phyloP scores from a whole-genome alignment of 352 stramenopile species.

The Phytophthora pseudosyringae region DNA sequence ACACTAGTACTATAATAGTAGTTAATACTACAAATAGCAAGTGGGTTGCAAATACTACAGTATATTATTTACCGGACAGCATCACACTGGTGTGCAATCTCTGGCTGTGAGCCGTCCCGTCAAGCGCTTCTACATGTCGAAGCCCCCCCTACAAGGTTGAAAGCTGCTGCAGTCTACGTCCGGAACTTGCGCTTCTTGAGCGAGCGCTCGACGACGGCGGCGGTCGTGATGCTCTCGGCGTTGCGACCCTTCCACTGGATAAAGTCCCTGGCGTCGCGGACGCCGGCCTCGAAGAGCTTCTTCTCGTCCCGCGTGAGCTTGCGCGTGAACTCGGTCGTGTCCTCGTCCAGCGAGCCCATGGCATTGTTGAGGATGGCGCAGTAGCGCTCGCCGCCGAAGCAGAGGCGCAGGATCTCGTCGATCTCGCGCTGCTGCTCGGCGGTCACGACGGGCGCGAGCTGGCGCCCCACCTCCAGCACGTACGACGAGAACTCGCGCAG shows the following conservation, averaged over 20 bases:
- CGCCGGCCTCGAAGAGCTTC: slow-evolving; percentile 69
- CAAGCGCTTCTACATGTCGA: too few species aligned
- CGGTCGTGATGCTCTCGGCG: slow-evolving; percentile 65
- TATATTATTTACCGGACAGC: too few species aligned
- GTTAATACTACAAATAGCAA: too few species aligned
- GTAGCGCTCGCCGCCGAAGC: slow-evolving; percentile 81
- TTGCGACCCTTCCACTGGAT: slow-evolving; percentile 80
- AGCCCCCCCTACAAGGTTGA: too few species aligned
- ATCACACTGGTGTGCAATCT: too few species aligned
- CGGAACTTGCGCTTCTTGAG: slow-evolving; percentile 70
- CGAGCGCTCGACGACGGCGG: slow-evolving; percentile 60
- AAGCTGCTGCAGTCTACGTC: slow-evolving; percentile 4
- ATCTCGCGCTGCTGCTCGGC: slow-evolving; percentile 59
- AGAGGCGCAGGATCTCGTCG: slow-evolving; percentile 80
- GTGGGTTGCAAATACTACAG: too few species aligned
- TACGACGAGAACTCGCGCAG: slow-evolving; percentile 80
- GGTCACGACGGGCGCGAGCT: slow-evolving; percentile 62
- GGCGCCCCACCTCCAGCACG: slow-evolving; percentile 71
- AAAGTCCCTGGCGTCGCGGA: slow-evolving; percentile 75
- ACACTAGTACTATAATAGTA: too few species aligned
- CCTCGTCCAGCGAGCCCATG: slow-evolving; percentile 84
- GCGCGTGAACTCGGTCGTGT: slow-evolving; percentile 85
- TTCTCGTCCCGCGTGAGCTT: slow-evolving; percentile 76
- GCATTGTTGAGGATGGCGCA: slow-evolving; percentile 81
- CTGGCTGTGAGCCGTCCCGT: too few species aligned